These are phyloP conservation scores for Kitagawia praeruptora DNA, from an alignment of 129 eudicot species.

Conservation along the genomic window DNA sequence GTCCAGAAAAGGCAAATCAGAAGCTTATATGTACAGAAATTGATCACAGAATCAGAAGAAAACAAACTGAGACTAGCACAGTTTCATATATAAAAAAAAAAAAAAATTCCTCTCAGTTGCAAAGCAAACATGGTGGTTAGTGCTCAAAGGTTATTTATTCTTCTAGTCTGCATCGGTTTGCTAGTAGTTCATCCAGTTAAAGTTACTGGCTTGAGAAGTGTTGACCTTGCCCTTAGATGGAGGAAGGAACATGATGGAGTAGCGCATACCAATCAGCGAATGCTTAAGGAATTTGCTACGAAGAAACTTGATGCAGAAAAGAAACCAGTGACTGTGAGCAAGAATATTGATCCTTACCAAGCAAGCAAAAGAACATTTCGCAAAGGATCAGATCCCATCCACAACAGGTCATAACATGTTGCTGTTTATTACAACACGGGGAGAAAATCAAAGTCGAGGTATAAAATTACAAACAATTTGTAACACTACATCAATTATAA, in stretches of 20 bases:
- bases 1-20: slow-evolving; percentile 23
- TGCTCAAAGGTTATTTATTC: not conserved
- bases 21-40: slow-evolving; percentile 27
- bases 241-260: slow-evolving; percentile 14
- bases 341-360: slow-evolving; percentile 35
- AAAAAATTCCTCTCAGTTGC: not conserved
- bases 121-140: not conserved
- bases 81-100: slow-evolving; percentile 17
- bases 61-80: slow-evolving; percentile 23
- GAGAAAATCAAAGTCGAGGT: slow-evolving; percentile 4
- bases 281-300: slow-evolving; percentile 30
- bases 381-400: slow-evolving; percentile 79
- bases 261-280: slow-evolving; percentile 19
- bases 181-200: not conserved
- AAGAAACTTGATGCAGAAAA: slow-evolving; percentile 19
- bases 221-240: slow-evolving; percentile 17
- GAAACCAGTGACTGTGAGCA: slow-evolving; percentile 24
- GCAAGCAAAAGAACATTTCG: slow-evolving; percentile 67
- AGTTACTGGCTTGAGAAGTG: slow-evolving; percentile 3
- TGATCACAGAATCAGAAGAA: slow-evolving; percentile 24
- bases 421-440: slow-evolving; percentile 21
- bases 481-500: slow-evolving; percentile 10
- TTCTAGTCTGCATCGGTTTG: not conserved
- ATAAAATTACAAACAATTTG: slow-evolving; percentile 15
- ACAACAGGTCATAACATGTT: slow-evolving; percentile 45